Conservation (phyloP, 2,329 filamentous ascomycete genomes). For the Aureobasidium melanogenum region DNA sequence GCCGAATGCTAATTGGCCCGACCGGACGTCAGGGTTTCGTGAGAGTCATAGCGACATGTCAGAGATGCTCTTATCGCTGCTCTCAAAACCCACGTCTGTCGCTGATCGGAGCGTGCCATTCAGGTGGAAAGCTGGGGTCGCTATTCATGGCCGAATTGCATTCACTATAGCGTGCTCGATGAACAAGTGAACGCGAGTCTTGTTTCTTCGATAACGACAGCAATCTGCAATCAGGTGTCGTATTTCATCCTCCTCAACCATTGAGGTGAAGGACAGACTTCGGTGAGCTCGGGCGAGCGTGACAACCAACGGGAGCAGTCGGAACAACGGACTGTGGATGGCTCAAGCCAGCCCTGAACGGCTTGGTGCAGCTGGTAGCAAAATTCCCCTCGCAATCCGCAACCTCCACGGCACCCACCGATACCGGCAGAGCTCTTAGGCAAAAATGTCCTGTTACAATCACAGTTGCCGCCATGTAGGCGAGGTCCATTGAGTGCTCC, state of each 20-base stretch:
- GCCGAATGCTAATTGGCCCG: not conserved
- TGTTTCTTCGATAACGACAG: not conserved
- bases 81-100: not conserved
- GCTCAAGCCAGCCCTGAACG: not conserved
- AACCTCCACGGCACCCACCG: not conserved
- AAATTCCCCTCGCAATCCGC: not conserved
- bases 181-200: not conserved
- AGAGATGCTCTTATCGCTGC: constrained; percentile 3
- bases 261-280: not conserved
- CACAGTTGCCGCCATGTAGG: not conserved
- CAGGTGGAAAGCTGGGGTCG: not conserved
- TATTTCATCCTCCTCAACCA: not conserved
- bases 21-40: not conserved
- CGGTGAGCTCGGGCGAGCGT: not conserved
- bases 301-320: not conserved
- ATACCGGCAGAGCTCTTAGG: not conserved
- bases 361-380: not conserved
- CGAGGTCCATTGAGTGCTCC: not conserved
- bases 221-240: not conserved
- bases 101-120: not conserved
- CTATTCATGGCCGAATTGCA: too few relatives aligned
- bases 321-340: not conserved
- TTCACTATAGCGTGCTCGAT: too few relatives aligned
- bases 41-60: constrained; percentile 1
- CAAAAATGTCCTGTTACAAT: not conserved